Evolutionary conservation across 2,329 filamentous ascomycete genomes (phyloP), one percentile per base, ranked within the genome.

Genomic region (Exophiala spinifera): DNA sequence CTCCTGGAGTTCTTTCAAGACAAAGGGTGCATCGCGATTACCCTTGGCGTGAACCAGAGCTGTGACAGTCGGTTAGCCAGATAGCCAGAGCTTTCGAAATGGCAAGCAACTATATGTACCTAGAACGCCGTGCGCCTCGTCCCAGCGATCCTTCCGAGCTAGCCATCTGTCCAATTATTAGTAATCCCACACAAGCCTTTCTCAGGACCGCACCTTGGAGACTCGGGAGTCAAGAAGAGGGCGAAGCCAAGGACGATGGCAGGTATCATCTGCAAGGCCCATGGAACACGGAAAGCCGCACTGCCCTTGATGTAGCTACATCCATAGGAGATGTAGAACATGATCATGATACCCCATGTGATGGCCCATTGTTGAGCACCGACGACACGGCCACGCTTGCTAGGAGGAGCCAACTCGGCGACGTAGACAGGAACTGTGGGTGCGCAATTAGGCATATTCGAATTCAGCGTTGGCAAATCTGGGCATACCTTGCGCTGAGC

Each of bases 311-410:
- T 80, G 66, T 78, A 83, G 51, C 79, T 82, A 68, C 80, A 83
- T 19, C 84, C 87, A 64, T 85, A 80, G 37, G 48, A 50, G 57
- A 63, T 61, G 44, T 63, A 63, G 53, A 84, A 85, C 80, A 84
- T 84, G 69, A 85, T 82, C 55, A 85, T 65, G 61, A 85, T 85
- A 52, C 82, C 84, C 78, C 78, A 87, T 60, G 87, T 87, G 57
- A 91, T 89, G 21, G 86, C 84, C 76, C 85, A 86, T 68, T 90
- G 87, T 67, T 90, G 86, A 40, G 82, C 79, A 49, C 85, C 83
- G 14, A 91, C 85, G 31, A 91, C 76, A 40, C 83, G 79, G 14
- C 79, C 79, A 63, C 79, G 75, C 64, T 76, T 79, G 49, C 71
- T 73, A 1, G 78, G 78, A 25, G 76, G 77, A 21, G 79, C 85